Conservation (phyloP, 768 basidiomycete species). For the Lentinula guzmanii region DNA sequence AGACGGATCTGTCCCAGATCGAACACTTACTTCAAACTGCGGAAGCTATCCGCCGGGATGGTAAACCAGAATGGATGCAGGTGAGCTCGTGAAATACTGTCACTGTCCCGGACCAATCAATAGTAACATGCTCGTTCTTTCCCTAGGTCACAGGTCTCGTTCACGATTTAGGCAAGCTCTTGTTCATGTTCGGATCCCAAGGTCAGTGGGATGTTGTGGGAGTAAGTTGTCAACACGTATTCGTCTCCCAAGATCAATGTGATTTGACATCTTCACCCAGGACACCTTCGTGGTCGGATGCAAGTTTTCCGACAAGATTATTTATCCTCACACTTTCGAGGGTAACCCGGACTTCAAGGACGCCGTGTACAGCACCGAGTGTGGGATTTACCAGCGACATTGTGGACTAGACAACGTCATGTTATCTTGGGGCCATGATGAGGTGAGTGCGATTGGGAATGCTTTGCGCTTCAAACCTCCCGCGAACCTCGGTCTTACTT, state of each 20-base stretch:
- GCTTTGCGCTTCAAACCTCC: background rate
- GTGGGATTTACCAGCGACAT: constrained; percentile 70
- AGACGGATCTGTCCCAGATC: constrained; percentile 80
- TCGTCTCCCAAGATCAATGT: background rate
- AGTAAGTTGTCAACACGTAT: constrained; percentile 30
- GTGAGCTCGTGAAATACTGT: constrained; percentile 18
- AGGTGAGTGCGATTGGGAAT: constrained; percentile 42
- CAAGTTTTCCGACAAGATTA: constrained; percentile 77
- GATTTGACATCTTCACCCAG: constrained; percentile 11
- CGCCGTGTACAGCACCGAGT: constrained; percentile 60
- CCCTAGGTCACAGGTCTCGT: constrained; percentile 69
- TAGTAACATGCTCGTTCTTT: background rate
- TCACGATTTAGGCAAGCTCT: constrained; percentile 86
- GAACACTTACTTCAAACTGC: constrained; percentile 89
- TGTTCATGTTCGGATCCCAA: constrained; percentile 77
- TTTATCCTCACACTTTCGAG: constrained; percentile 75
- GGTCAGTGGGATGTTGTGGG: constrained; percentile 97
- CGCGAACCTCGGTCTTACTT: background rate
- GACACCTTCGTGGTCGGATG: constrained; percentile 83
- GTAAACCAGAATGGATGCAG: constrained; percentile 92
- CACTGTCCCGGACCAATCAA: background rate
- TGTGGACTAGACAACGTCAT: constrained; percentile 86
- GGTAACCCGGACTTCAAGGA: constrained; percentile 66
- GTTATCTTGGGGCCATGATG: constrained; percentile 90
- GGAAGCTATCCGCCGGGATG: constrained; percentile 82